A percentile compares a stretch with the other conserved stretches of the same genome.
Evolutionary conservation across 306 rosid genomes (phyloP).

Genomic region (Cicer pinnatifidum): DNA sequence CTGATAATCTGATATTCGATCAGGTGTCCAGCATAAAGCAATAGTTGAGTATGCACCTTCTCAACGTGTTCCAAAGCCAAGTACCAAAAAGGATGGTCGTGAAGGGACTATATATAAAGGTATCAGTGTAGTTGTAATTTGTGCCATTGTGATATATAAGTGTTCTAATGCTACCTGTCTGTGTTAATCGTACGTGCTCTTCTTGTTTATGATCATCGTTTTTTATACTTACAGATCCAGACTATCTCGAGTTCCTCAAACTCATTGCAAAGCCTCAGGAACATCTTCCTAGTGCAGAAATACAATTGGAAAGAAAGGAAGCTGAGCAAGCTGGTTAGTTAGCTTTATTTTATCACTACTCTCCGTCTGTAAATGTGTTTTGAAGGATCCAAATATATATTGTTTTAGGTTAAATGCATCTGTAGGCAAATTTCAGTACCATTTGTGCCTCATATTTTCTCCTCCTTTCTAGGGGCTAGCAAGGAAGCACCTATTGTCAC

Average conservation of each 20-base stretch:
- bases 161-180: not conserved
- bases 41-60: constrained; percentile 95
- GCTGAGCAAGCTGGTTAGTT: constrained; percentile 93
- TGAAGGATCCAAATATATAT: constrained; percentile 20
- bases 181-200: constrained; percentile 9
- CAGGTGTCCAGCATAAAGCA: constrained; percentile 82
- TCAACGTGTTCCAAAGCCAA: constrained; percentile 74
- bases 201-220: constrained; percentile 22
- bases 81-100: constrained; percentile 77
- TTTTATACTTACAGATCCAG: constrained; percentile 67
- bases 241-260: constrained; percentile 92
- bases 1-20: constrained; percentile 25
- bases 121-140: constrained; percentile 31
- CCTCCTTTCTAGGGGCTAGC: constrained; percentile 61
- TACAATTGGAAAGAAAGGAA: constrained; percentile 97
- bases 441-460: constrained; percentile 19
- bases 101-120: constrained; percentile 93
- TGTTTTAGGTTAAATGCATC: constrained; percentile 25
- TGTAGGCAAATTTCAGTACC: constrained; percentile 3
- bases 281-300: constrained; percentile 98
- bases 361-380: constrained; percentile 16
- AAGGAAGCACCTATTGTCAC: constrained; percentile 83
- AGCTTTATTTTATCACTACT: constrained; percentile 5
- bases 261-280: constrained; percentile 79
- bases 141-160: not conserved